A percentile compares a stretch with the other conserved stretches of the same genome.
Conservation (phyloP, 768 basidiomycete genomes). For the Naganishia vishniacii region DNA sequence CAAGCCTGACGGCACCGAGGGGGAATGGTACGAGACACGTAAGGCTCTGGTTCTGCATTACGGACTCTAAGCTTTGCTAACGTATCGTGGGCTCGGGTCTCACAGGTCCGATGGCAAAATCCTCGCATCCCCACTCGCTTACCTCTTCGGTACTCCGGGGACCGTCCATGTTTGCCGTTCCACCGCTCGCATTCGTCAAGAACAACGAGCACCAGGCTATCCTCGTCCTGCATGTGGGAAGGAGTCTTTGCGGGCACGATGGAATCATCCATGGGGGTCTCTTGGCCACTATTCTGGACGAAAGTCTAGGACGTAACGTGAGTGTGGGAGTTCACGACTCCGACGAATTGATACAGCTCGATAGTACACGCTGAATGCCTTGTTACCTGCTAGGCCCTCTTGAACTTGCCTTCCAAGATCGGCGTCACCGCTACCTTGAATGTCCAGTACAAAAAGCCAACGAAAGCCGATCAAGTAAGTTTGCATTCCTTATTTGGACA, state of each 20-base stretch:
- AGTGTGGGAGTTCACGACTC: conserved; percentile 35
- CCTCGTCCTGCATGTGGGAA: conserved; percentile 72
- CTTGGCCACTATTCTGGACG: conserved; percentile 83
- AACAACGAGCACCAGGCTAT: conserved; percentile 70
- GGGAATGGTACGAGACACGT: conserved; percentile 49
- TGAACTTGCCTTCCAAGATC: conserved; percentile 77
- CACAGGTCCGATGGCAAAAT: conserved; percentile 6
- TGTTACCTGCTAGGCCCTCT: conserved; percentile 61
- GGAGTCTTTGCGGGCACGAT: conserved; percentile 78
- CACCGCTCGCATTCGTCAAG: conserved; percentile 67
- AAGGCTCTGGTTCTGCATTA: too few species aligned
- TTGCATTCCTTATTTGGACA: too few species aligned
- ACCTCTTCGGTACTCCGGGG: conserved; percentile 80
- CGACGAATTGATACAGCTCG: too few species aligned
- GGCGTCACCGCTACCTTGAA: conserved; percentile 85
- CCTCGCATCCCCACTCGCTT: conserved; percentile 58
- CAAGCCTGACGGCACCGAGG: conserved; percentile 22
- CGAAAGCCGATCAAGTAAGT: conserved; percentile 75
- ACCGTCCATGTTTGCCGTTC: conserved; percentile 75
- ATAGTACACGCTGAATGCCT: not conserved
- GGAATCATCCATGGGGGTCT: conserved; percentile 92
- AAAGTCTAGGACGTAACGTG: conserved; percentile 70
- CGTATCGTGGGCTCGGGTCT: too few species aligned
- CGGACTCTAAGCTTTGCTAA: too few species aligned
- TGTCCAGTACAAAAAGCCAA: conserved; percentile 78